These are phyloP conservation scores for Xylaria grammica DNA, from an alignment of 495 filamentous ascomycete genomes.

Conservation along the genomic window DNA sequence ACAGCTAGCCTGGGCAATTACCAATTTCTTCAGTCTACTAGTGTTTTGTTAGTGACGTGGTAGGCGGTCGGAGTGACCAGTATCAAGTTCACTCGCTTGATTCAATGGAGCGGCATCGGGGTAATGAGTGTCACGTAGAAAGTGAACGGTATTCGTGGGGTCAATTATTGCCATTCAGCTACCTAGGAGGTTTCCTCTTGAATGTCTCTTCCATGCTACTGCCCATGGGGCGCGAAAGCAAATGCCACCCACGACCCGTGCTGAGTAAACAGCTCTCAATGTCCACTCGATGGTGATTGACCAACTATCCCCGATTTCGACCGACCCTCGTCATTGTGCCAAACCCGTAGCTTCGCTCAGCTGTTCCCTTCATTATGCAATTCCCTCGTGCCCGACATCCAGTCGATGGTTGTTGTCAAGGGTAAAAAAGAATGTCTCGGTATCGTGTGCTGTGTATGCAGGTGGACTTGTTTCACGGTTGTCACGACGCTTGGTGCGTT, in stretches of 20 bases:
- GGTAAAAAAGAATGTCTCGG: constrained; percentile 8
- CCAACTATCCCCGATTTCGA: constrained; percentile 35
- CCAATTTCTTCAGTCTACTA: not conserved
- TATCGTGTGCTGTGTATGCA: constrained; percentile 26
- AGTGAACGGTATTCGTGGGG: not conserved
- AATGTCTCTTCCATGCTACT: constrained; percentile 24
- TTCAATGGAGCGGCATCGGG: not conserved
- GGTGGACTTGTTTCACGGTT: constrained; percentile 31
- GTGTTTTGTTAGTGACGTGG: not conserved
- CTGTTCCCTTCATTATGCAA: constrained; percentile 12
- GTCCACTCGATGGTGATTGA: constrained; percentile 41
- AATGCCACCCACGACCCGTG: constrained; percentile 8
- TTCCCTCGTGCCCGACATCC: constrained; percentile 15
- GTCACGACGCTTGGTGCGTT: constrained; percentile 33
- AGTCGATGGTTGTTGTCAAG: constrained; percentile 13
- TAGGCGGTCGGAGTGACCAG: not conserved
- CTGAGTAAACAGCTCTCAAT: constrained; percentile 33
- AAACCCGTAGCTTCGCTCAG: constrained; percentile 25
- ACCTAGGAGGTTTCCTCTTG: constrained; percentile 17
- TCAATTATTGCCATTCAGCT: constrained; percentile 22
- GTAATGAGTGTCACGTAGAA: not conserved
- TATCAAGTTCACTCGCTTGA: not conserved
- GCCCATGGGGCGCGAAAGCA: constrained; percentile 9
- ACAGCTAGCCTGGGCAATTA: not conserved
- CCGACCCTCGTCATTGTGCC: constrained; percentile 26